Conservation (phyloP, 1,284 basidiomycete species). For the Fomitopsis betulina region DNA sequence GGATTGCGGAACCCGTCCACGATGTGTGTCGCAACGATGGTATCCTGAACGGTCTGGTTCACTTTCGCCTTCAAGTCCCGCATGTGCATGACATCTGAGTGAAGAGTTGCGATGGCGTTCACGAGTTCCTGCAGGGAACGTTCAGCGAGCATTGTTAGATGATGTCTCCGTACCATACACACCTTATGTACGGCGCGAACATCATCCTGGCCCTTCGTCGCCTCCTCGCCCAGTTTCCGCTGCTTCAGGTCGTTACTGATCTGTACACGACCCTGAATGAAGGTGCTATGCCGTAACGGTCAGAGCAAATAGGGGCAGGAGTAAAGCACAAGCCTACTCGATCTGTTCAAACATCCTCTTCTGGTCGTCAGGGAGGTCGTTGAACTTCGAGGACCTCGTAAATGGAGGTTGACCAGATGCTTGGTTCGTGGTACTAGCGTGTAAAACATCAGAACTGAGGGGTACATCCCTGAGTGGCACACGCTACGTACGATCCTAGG, state of each 20-base stretch:
- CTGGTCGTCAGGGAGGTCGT: constrained; percentile 71
- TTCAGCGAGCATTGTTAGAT: neutral
- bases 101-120: constrained; percentile 56
- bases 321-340: constrained; percentile 48
- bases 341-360: constrained; percentile 64
- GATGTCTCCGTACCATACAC: constrained; percentile 8
- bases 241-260: constrained; percentile 75
- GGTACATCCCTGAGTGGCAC: neutral
- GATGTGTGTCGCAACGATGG: constrained; percentile 66
- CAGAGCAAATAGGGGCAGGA: neutral
- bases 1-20: constrained; percentile 73
- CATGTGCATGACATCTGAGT: constrained; percentile 60
- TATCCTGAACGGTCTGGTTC: constrained; percentile 74
- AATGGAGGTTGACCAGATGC: constrained; percentile 43
- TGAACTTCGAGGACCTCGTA: constrained; percentile 76
- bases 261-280: constrained; percentile 73
- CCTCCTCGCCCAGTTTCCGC: constrained; percentile 70
- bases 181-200: constrained; percentile 67
- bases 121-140: constrained; percentile 47
- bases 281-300: constrained; percentile 37
- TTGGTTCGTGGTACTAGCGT: constrained; percentile 18
- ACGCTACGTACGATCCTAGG: neutral
- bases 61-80: constrained; percentile 67
- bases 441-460: constrained; percentile 13
- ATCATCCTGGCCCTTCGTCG: constrained; percentile 65